Percentiles rank a stretch among this genome's conserved stretches.
Conservation (phyloP, 2,329 filamentous ascomycete genomes). For the Apiospora sp. region DNA sequence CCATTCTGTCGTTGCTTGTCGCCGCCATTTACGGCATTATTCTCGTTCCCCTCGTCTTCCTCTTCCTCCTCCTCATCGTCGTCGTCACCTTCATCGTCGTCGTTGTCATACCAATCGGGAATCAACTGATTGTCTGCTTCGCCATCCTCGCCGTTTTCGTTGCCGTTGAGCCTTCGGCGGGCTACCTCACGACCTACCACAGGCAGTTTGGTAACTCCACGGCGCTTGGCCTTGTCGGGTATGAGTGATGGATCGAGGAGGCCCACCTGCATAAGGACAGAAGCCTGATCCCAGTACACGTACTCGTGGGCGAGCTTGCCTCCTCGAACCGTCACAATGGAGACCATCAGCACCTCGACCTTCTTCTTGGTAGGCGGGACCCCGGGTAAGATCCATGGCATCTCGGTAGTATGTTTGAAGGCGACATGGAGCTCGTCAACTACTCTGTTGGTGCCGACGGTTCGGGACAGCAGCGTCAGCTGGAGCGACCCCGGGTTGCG, state of each 20-base stretch:
- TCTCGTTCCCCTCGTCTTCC: conserved; percentile 20
- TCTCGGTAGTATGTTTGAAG: conserved; percentile 63
- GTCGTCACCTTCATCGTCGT: conserved; percentile 33
- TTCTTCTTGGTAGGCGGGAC: conserved; percentile 62
- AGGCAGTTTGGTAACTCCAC: conserved; percentile 47
- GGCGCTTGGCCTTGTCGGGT: conserved; percentile 44
- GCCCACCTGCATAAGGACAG: conserved; percentile 67
- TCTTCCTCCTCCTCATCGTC: conserved; percentile 16
- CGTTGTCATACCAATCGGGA: conserved; percentile 45
- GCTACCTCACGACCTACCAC: conserved; percentile 51
- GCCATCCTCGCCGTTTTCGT: conserved; percentile 48
- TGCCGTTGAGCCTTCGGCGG: conserved; percentile 44
- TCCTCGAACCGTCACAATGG: conserved; percentile 69
- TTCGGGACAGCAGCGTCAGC: conserved; percentile 70
- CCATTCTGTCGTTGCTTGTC: neutral
- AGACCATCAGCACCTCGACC: conserved; percentile 67
- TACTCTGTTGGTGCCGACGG: conserved; percentile 69
- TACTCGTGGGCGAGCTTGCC: conserved; percentile 72
- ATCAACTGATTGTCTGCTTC: conserved; percentile 54
- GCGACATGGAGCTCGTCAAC: conserved; percentile 69
- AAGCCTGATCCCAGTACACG: conserved; percentile 73
- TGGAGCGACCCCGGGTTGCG: conserved; percentile 66
- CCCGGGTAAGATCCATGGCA: conserved; percentile 69
- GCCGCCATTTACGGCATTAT: neutral
- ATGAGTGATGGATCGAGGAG: conserved; percentile 55